These are phyloP conservation scores for Sutorius eximius DNA, from an alignment of 1,284 basidiomycete genomes.

Conservation along the genomic window DNA sequence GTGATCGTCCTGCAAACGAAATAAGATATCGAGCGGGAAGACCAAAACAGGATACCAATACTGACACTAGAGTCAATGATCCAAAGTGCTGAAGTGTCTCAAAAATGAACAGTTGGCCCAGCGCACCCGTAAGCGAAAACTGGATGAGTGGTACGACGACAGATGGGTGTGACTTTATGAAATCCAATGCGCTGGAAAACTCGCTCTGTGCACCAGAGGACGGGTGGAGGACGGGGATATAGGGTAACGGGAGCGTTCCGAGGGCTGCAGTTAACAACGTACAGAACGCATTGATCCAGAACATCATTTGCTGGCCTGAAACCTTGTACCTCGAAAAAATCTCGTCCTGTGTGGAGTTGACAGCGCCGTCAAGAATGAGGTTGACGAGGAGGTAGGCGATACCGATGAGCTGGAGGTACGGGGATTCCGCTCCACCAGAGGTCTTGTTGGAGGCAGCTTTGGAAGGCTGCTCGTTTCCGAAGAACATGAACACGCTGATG, in stretches of 20 bases:
- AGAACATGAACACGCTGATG: constrained; percentile 95
- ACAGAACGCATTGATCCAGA: constrained; percentile 91
- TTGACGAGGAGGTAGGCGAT: constrained; percentile 80
- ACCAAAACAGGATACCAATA: constrained; percentile 15
- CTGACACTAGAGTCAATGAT: constrained; percentile 88
- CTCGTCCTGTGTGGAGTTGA: constrained; percentile 98
- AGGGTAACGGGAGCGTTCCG: constrained; percentile 67
- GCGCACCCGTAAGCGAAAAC: constrained; percentile 88
- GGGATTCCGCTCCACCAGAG: constrained; percentile 30
- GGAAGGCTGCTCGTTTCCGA: constrained; percentile 60
- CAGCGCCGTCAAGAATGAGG: constrained; percentile 88
- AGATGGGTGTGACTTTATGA: constrained; percentile 78
- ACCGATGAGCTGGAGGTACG: constrained; percentile 61
- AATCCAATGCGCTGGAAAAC: constrained; percentile 68
- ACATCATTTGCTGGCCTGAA: constrained; percentile 99
- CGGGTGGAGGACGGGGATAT: constrained; percentile 76
- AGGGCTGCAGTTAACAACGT: constrained; percentile 68
- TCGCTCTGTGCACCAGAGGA: constrained; percentile 61
- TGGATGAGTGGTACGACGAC: constrained; percentile 78
- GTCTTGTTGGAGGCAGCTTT: constrained; percentile 43
- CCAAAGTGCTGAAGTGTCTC: constrained; percentile 97
- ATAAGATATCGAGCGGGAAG: constrained; percentile 2
- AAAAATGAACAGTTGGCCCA: constrained; percentile 98
- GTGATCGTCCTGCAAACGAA: constrained; percentile 73
- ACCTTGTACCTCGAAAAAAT: constrained; percentile 81